These are phyloP conservation scores for Trypanosoma avium DNA, from an alignment of 208 protist species.

Conservation along the genomic window DNA sequence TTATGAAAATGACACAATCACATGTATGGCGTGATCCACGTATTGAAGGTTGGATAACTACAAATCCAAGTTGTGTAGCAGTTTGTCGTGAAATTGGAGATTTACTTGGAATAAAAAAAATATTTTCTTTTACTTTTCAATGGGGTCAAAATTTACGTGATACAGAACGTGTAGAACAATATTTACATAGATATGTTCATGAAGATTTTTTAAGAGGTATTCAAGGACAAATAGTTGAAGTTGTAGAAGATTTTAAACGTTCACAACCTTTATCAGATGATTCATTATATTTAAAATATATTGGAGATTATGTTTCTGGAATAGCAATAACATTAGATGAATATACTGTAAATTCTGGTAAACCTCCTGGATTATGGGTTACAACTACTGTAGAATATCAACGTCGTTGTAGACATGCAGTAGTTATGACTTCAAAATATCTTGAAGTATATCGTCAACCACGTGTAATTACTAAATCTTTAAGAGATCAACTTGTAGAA, in stretches of 20 bases:
- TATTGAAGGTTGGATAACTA: constrained; percentile 83
- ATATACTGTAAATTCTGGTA: constrained; percentile 36
- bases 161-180: constrained; percentile 56
- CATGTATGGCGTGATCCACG: constrained; percentile 80
- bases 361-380: constrained; percentile 42
- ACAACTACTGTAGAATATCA: constrained; percentile 54
- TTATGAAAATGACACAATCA: constrained; percentile 68
- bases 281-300: constrained; percentile 33
- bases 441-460: constrained; percentile 25
- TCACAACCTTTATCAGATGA: constrained; percentile 19
- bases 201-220: constrained; percentile 49
- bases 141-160: constrained; percentile 64
- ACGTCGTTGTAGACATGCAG: constrained; percentile 47
- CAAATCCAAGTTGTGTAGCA: constrained; percentile 42
- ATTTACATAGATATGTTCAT: constrained; percentile 64
- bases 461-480: constrained; percentile 16
- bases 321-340: constrained; percentile 69
- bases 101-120: constrained; percentile 37
- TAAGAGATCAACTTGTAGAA: constrained; percentile 60
- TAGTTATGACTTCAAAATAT: constrained; percentile 57
- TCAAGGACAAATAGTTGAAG: constrained; percentile 30
- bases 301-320: constrained; percentile 64
- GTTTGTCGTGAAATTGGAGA: constrained; percentile 47
- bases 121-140: constrained; percentile 62
- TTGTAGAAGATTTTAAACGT: constrained; percentile 30